phyloP scores from a whole-genome alignment of 257 asterid genomes.

The Nicotiana noctiflora region DNA sequence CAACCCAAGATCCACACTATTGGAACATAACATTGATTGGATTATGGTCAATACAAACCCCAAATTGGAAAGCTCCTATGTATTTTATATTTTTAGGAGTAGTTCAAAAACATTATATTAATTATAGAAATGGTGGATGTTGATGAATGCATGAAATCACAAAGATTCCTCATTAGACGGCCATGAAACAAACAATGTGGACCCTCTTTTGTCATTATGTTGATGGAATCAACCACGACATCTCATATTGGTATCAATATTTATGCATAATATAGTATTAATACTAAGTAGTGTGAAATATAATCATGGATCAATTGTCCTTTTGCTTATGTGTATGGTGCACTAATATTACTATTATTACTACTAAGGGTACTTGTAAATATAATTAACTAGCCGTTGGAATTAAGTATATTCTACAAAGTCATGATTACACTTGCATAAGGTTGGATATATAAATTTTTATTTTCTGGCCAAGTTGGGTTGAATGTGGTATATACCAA shows the following conservation, averaged over 20 bases:
- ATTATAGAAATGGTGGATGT: constrained; percentile 34
- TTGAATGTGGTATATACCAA: not conserved
- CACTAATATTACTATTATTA: not conserved
- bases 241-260: constrained; percentile 33
- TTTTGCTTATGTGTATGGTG: not conserved
- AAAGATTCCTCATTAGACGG: constrained; percentile 86
- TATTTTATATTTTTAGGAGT: not conserved
- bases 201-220: constrained; percentile 47
- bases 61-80: constrained; percentile 28
- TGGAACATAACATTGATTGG: constrained; percentile 21
- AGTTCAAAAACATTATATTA: constrained; percentile 7
- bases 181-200: constrained; percentile 38
- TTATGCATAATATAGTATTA: not conserved
- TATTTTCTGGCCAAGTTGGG: constrained; percentile 5
- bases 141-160: constrained; percentile 36
- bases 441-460: not conserved
- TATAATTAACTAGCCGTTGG: not conserved
- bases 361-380: constrained; percentile 2
- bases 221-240: constrained; percentile 47
- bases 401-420: not conserved
- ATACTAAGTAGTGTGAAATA: not conserved
- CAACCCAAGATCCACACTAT: constrained; percentile 22
- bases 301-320: not conserved
- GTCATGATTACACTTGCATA: constrained; percentile 10
- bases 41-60: constrained; percentile 24